A percentile compares a stretch with the other conserved stretches of the same genome.
Evolutionary conservation across 2,329 filamentous ascomycete species (phyloP).

Genomic region (Waltergamsia citrina): DNA sequence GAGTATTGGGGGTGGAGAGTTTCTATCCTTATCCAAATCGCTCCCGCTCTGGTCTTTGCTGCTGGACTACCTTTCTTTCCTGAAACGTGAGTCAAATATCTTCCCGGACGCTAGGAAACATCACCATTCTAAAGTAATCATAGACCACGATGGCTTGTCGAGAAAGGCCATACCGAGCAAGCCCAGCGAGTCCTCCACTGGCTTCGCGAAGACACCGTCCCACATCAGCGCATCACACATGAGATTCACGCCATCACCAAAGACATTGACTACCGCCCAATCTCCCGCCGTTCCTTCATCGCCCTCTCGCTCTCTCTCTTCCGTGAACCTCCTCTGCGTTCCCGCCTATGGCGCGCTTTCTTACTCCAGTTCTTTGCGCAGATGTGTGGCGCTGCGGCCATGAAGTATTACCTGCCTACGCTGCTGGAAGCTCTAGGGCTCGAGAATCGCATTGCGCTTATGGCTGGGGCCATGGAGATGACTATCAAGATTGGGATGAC

Average conservation of each 20-base stretch:
- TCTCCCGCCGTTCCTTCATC: conserved; percentile 11
- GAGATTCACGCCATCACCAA: conserved; percentile 36
- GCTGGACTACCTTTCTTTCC: conserved; percentile 40
- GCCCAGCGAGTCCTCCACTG: conserved; percentile 34
- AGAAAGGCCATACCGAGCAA: conserved; percentile 30
- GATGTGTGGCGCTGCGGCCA: conserved; percentile 49
- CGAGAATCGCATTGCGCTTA: conserved; percentile 33
- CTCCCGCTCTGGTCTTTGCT: conserved; percentile 40
- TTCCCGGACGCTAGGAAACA: not conserved
- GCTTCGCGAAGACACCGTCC: conserved; percentile 37
- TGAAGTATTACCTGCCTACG: conserved; percentile 50
- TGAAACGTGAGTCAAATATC: conserved; percentile 33
- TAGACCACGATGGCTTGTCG: conserved; percentile 49
- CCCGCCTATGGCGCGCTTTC: conserved; percentile 45
- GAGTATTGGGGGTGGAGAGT: conserved; percentile 40
- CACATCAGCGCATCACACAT: conserved; percentile 24
- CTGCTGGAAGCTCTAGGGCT: conserved; percentile 42
- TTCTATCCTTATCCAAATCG: conserved; percentile 39
- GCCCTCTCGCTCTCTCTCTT: conserved; percentile 31
- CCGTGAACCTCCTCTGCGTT: conserved; percentile 34
- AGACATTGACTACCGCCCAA: conserved; percentile 27
- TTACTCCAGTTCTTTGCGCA: conserved; percentile 51
- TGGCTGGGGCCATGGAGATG: conserved; percentile 46
- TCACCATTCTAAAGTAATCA: not conserved
- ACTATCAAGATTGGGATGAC: conserved; percentile 48